phyloP scores from a whole-genome alignment of 2,329 filamentous ascomycete species.

The Xylaria multiplex region DNA sequence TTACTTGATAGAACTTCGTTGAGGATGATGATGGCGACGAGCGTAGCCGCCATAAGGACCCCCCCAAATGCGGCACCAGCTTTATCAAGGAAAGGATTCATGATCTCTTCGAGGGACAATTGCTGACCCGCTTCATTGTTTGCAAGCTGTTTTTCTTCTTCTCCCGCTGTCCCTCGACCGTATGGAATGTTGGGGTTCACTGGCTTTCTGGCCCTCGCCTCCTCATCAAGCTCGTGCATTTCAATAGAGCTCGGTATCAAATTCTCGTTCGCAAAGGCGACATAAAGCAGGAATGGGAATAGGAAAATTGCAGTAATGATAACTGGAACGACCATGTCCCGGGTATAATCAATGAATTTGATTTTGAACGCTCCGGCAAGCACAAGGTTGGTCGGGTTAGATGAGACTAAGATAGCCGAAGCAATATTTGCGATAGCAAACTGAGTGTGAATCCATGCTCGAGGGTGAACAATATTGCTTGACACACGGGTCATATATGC shows the following conservation, averaged over 20 bases:
- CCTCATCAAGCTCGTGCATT: slow-evolving; percentile 73
- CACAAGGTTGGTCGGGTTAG: slow-evolving; percentile 80
- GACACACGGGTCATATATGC: slow-evolving; percentile 82
- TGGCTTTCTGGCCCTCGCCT: slow-evolving; percentile 63
- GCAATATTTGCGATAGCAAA: slow-evolving; percentile 78
- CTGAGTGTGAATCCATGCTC: slow-evolving; percentile 78
- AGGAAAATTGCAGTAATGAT: slow-evolving; percentile 73
- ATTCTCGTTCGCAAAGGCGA: slow-evolving; percentile 71
- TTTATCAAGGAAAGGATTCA: slow-evolving; percentile 79
- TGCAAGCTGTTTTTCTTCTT: slow-evolving; percentile 58
- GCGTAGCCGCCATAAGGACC: slow-evolving; percentile 72
- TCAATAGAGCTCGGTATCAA: slow-evolving; percentile 73
- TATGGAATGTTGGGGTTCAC: slow-evolving; percentile 79
- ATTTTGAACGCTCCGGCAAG: slow-evolving; percentile 77
- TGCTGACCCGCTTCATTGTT: slow-evolving; percentile 63
- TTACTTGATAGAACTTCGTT: slow-evolving; percentile 67
- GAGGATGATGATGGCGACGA: slow-evolving; percentile 71
- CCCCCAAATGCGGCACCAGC: slow-evolving; percentile 71
- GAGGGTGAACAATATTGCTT: slow-evolving; percentile 74
- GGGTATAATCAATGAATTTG: slow-evolving; percentile 77
- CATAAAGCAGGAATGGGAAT: slow-evolving; percentile 75
- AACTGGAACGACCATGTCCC: slow-evolving; percentile 80
- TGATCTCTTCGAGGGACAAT: slow-evolving; percentile 74
- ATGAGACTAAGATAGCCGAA: slow-evolving; percentile 80
- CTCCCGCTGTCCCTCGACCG: slow-evolving; percentile 64